These are phyloP conservation scores for Ilyonectria sp. DNA, from an alignment of 2,329 filamentous ascomycete species.

Conservation along the genomic window DNA sequence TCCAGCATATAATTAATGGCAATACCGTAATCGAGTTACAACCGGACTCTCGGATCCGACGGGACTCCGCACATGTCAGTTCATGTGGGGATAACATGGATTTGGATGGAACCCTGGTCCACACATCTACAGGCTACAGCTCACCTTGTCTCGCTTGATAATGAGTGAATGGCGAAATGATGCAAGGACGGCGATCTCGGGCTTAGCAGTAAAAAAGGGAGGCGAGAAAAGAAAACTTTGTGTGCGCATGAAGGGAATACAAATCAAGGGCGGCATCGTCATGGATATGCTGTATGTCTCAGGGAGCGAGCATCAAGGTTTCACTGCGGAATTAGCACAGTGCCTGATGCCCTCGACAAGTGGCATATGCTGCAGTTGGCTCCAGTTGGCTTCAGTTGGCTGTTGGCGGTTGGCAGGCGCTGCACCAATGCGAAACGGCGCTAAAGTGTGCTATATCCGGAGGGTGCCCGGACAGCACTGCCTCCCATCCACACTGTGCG, in stretches of 20 bases:
- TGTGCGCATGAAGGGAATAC: background rate
- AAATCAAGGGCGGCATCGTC: background rate
- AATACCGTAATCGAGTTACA: too few relatives aligned
- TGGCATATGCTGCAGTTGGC: too few relatives aligned
- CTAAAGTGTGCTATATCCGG: background rate
- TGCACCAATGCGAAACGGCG: constrained; percentile 6
- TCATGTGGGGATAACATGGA: background rate
- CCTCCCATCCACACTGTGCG: constrained; percentile 5
- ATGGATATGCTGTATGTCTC: background rate
- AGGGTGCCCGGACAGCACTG: background rate
- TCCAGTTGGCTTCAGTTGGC: background rate
- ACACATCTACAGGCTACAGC: background rate
- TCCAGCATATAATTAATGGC: too few relatives aligned
- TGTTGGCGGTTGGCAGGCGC: constrained; percentile 1
- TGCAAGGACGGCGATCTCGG: constrained; percentile 1
- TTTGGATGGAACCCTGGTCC: constrained; percentile 6
- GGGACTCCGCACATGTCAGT: background rate
- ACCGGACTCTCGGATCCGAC: constrained; percentile 4
- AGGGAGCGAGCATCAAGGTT: background rate
- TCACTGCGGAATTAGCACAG: background rate
- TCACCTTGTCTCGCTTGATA: background rate
- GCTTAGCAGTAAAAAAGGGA: background rate
- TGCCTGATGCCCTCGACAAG: background rate
- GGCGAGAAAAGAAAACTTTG: background rate
- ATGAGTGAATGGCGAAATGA: background rate